Conservation (phyloP, 2,329 filamentous ascomycete genomes). For the Beauveria bassiana region DNA sequence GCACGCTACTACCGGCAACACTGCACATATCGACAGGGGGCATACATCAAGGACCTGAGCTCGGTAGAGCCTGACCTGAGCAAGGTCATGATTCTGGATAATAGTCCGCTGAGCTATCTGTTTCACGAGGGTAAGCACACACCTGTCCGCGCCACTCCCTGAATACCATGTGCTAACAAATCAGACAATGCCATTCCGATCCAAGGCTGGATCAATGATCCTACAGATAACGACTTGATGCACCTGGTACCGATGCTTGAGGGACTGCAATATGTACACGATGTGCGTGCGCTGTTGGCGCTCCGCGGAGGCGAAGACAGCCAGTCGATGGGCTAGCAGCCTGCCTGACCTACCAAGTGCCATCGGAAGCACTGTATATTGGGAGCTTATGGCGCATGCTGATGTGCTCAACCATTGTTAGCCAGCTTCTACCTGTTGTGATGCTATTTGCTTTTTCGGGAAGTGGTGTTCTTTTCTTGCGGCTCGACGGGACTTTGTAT, state of each 20-base stretch:
- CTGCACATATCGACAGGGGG: constrained; percentile 89
- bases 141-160: not conserved
- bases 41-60: constrained; percentile 96
- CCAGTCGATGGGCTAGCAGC: constrained; percentile 39
- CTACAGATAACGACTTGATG: constrained; percentile 90
- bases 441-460: not conserved
- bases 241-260: constrained; percentile 89
- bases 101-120: constrained; percentile 95
- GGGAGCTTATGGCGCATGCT: constrained; percentile 6
- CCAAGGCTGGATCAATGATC: constrained; percentile 98
- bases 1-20: constrained; percentile 93
- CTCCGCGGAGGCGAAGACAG: constrained; percentile 79
- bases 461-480: not conserved
- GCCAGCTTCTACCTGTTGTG: not conserved
- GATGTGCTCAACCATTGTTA: constrained; percentile 13
- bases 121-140: constrained; percentile 78
- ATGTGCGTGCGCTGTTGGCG: constrained; percentile 84
- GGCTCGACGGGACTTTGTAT: constrained; percentile 2
- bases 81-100: constrained; percentile 98
- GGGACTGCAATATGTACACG: constrained; percentile 91
- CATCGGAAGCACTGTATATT: not conserved
- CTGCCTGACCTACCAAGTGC: not conserved
- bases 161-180: not conserved
- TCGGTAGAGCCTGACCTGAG: constrained; percentile 94
- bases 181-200: constrained; percentile 97